These are phyloP conservation scores for Marchantia paleacea DNA, from an alignment of 225 moss, liverwort and hornwort species.

Conservation along the genomic window DNA sequence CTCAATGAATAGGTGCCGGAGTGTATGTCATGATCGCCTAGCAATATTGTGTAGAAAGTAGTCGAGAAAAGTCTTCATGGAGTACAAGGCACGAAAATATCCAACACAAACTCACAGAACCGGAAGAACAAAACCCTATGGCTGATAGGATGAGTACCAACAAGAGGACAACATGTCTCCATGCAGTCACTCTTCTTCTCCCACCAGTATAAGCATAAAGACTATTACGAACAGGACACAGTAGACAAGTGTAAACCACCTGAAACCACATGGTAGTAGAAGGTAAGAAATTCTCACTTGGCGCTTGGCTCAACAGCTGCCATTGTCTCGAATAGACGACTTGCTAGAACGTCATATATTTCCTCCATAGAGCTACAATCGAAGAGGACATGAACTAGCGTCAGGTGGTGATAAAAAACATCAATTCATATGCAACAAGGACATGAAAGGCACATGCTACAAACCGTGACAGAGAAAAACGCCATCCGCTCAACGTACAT, in stretches of 20 bases:
- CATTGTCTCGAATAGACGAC: constrained; percentile 53
- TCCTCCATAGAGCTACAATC: constrained; percentile 70
- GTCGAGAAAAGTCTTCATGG: not conserved
- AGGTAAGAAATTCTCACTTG: constrained; percentile 45
- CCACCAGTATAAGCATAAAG: not conserved
- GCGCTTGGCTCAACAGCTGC: constrained; percentile 42
- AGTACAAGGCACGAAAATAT: not conserved
- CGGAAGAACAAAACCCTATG: not conserved
- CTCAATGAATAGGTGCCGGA: not conserved
- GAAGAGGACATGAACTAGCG: not conserved
- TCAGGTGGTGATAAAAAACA: not conserved
- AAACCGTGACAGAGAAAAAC: not conserved
- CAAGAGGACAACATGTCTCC: too few species aligned
- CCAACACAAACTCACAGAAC: not conserved
- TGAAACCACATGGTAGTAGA: not conserved
- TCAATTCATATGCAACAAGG: not conserved
- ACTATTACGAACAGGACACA: not conserved
- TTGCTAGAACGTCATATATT: constrained; percentile 72
- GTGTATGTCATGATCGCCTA: not conserved
- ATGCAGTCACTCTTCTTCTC: too few species aligned
- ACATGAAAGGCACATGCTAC: not conserved
- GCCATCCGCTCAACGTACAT: not conserved
- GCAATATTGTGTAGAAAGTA: not conserved
- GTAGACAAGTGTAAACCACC: not conserved
- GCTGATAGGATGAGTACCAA: not conserved